Evolutionary conservation across 2,329 filamentous ascomycete species (phyloP).

Genomic region (Penicillium sp.): DNA sequence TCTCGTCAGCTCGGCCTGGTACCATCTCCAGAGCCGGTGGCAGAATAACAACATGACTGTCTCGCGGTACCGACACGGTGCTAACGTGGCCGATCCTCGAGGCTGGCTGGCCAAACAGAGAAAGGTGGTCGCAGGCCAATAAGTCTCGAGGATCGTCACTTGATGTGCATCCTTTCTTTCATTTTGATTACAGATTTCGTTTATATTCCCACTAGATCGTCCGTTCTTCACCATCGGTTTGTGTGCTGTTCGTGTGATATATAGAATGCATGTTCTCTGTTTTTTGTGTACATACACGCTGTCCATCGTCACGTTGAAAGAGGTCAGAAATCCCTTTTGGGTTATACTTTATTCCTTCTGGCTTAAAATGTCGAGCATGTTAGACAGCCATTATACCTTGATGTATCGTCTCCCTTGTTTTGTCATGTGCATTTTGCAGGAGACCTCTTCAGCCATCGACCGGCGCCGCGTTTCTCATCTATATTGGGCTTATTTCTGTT

Average conservation of each 20-base stretch:
- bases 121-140: slow-evolving; percentile 40
- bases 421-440: background rate
- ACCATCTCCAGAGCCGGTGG: slow-evolving; percentile 46
- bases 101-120: slow-evolving; percentile 48
- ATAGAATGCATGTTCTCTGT: slow-evolving; percentile 7
- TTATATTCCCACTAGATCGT: slow-evolving; percentile 12
- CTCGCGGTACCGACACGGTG: slow-evolving; percentile 40
- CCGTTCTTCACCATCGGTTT: slow-evolving; percentile 1
- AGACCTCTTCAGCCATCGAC: background rate
- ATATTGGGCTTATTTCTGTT: background rate
- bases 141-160: slow-evolving; percentile 4
- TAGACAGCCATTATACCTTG: background rate
- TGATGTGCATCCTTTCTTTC: background rate
- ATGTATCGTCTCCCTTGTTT: no score
- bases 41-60: slow-evolving; percentile 45
- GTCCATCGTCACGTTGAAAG: background rate
- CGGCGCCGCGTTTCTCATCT: background rate
- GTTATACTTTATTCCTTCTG: background rate
- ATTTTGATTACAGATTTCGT: background rate
- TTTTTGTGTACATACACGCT: background rate
- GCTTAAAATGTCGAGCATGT: background rate
- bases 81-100: slow-evolving; percentile 38
- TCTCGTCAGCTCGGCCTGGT: slow-evolving; percentile 49
- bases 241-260: slow-evolving; percentile 4
- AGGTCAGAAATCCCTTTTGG: background rate